Evolutionary conservation across 140 eudicot species (phyloP).

Genomic region (Bidens hawaiensis): DNA sequence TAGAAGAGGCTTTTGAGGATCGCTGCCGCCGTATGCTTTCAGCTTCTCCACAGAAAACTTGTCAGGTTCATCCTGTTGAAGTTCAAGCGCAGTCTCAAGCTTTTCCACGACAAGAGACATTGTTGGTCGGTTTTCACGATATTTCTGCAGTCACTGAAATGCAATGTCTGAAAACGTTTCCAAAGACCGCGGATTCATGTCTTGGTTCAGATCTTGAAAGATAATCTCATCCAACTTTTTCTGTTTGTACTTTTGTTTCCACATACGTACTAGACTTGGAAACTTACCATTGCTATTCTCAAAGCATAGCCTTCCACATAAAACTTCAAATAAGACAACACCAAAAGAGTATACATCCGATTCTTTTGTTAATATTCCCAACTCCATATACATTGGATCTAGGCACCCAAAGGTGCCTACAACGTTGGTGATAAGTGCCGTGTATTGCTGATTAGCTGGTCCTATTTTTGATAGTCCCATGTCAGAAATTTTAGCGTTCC

Average conservation of each 20-base stretch:
- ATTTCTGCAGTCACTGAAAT: not conserved
- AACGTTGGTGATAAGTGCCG: not conserved
- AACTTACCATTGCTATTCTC: not conserved
- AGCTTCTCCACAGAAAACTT: too few species aligned
- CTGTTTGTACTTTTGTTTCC: not conserved
- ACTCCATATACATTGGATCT: slow-evolving; percentile 19
- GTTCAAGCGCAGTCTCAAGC: not conserved
- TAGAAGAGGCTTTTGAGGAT: too few species aligned
- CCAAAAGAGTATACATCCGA: slow-evolving; percentile 14
- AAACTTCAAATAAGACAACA: slow-evolving; percentile 11
- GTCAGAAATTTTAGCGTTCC: slow-evolving; percentile 24
- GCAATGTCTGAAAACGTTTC: not conserved
- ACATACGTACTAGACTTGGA: not conserved
- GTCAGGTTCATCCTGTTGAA: too few species aligned
- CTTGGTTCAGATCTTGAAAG: not conserved
- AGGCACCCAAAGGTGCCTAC: slow-evolving; percentile 3
- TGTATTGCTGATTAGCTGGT: slow-evolving; percentile 12
- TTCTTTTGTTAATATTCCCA: slow-evolving; percentile 9
- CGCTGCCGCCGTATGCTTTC: too few species aligned
- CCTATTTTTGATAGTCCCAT: slow-evolving; percentile 16
- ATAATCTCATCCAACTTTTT: not conserved
- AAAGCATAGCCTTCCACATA: slow-evolving; percentile 3
- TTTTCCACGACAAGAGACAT: not conserved
- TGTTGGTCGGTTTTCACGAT: not conserved
- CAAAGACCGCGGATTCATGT: not conserved